These are phyloP conservation scores for Xylaria flabelliformis DNA, from an alignment of 495 filamentous ascomycete genomes.

Conservation along the genomic window DNA sequence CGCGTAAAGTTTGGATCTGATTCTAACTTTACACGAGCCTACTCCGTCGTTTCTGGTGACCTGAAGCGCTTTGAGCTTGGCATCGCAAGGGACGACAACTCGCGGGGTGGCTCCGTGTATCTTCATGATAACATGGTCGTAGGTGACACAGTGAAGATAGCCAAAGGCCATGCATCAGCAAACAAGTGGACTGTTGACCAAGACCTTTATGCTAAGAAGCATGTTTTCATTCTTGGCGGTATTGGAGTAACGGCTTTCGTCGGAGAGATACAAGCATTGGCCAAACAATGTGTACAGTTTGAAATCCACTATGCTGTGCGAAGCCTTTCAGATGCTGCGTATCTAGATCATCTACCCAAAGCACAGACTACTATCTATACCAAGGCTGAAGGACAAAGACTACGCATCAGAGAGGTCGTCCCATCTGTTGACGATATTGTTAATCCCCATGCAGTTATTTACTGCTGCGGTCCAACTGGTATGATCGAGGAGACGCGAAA, in stretches of 20 bases:
- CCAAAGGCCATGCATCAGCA: slow-evolving; percentile 33
- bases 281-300: slow-evolving; percentile 35
- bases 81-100: slow-evolving; percentile 45
- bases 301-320: slow-evolving; percentile 49
- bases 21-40: slow-evolving; percentile 38
- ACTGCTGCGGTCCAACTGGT: slow-evolving; percentile 39
- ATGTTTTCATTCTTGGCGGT: slow-evolving; percentile 50
- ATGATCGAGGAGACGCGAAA: slow-evolving; percentile 34
- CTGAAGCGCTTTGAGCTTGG: slow-evolving; percentile 45
- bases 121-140: slow-evolving; percentile 40
- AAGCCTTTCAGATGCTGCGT: slow-evolving; percentile 45
- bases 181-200: slow-evolving; percentile 29
- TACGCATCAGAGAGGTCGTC: slow-evolving; percentile 29
- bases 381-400: slow-evolving; percentile 32
- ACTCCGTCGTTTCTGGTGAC: slow-evolving; percentile 48
- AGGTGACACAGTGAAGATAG: slow-evolving; percentile 56
- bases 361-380: slow-evolving; percentile 34
- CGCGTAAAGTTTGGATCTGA: slow-evolving; percentile 39
- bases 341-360: slow-evolving; percentile 33
- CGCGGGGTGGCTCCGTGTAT: slow-evolving; percentile 47
- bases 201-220: slow-evolving; percentile 33
- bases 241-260: slow-evolving; percentile 52
- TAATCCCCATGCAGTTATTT: slow-evolving; percentile 24
- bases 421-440: slow-evolving; percentile 26
- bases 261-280: slow-evolving; percentile 36